A percentile compares a stretch with the other conserved stretches of the same genome.
Conservation (phyloP, 805 yeast genomes). For the Teunomyces pallodes region DNA sequence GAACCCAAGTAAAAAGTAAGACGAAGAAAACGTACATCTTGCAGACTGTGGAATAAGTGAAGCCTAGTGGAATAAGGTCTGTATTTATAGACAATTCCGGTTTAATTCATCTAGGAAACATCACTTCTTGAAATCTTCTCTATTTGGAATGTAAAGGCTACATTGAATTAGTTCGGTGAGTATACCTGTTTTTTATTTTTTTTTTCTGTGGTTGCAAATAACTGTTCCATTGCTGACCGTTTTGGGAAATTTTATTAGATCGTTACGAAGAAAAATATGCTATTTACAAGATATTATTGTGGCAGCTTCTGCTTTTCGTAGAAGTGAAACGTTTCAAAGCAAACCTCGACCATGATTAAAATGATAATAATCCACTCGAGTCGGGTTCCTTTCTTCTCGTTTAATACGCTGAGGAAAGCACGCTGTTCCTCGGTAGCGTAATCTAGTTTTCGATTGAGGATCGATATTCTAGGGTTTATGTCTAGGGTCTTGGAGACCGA, state of each 20-base stretch:
- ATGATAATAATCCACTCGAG: slow-evolving; percentile 88
- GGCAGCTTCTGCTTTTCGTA: slow-evolving; percentile 43
- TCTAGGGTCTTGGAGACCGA: slow-evolving; percentile 71
- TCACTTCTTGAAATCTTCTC: background rate
- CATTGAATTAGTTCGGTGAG: background rate
- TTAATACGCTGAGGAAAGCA: slow-evolving; percentile 69
- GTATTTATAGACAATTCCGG: background rate
- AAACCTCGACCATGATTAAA: slow-evolving; percentile 80
- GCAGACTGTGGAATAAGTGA: background rate
- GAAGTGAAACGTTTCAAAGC: slow-evolving; percentile 76
- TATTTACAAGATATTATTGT: background rate
- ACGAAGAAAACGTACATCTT: background rate
- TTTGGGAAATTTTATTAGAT: background rate
- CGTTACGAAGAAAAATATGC: background rate
- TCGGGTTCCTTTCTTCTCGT: slow-evolving; percentile 71
- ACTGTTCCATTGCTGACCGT: background rate
- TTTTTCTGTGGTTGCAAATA: background rate
- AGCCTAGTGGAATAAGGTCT: background rate
- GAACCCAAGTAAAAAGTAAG: slow-evolving; percentile 4
- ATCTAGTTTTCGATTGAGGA: slow-evolving; percentile 81
- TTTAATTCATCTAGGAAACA: too few species aligned
- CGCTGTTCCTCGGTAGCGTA: slow-evolving; percentile 88
- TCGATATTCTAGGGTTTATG: slow-evolving; percentile 70
- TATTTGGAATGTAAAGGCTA: background rate
- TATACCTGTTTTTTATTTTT: background rate